A percentile compares a stretch with the other conserved stretches of the same genome.
These are phyloP conservation scores for slime mould (Dictyostelium discoideum) DNA, from an alignment of 78 protist species.

Conservation along the genomic window DNA sequence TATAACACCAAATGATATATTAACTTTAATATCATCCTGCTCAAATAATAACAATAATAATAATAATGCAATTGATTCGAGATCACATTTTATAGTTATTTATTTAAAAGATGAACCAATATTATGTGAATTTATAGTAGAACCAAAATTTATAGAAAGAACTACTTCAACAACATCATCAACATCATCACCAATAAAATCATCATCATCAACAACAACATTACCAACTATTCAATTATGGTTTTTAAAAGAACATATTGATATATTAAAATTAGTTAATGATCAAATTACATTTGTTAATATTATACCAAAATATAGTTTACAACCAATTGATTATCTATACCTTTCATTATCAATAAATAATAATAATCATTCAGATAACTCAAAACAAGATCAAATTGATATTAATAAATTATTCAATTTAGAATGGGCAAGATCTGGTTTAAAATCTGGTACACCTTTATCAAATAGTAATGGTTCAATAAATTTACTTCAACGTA, in stretches of 20 bases:
- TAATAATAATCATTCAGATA: neutral
- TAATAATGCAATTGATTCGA: neutral
- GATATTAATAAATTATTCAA: neutral
- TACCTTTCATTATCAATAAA: neutral
- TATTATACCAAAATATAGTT: neutral
- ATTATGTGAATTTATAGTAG: neutral
- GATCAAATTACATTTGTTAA: neutral
- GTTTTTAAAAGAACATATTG: slow-evolving; percentile 35
- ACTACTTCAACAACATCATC: neutral
- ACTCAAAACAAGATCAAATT: neutral
- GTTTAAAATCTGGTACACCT: neutral
- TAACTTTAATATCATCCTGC: neutral
- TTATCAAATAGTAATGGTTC: neutral
- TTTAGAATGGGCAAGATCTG: neutral
- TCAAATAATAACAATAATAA: neutral
- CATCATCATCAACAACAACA: neutral
- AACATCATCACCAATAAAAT: neutral
- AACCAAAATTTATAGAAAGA: slow-evolving; percentile 3
- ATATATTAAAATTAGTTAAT: neutral
- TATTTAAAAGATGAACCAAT: neutral
- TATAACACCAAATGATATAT: neutral
- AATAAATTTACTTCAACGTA: slow-evolving; percentile 3
- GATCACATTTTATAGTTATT: slow-evolving; percentile 13
- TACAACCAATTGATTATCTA: neutral
- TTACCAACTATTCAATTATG: neutral